Base-by-base conservation (phyloP, 2,329 filamentous ascomycete genomes). In the Thyridium curvatum region DNA sequence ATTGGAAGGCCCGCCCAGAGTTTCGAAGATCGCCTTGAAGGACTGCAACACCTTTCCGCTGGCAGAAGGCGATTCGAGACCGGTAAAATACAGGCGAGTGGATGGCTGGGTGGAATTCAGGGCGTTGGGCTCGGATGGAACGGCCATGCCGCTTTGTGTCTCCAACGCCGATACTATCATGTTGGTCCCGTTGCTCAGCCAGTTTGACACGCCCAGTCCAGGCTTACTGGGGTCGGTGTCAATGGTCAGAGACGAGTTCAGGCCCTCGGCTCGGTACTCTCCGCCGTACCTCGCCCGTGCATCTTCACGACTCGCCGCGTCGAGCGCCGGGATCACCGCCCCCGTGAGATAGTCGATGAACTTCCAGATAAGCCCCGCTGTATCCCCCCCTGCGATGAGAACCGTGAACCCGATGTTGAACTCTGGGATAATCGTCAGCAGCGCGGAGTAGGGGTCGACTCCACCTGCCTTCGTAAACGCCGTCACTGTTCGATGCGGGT, bases 391-490 rank as follows among this genome's bases (percentile, higher is more conserved):
- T 32, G 55, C 55, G 5, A 54, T 43, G 4, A 65, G 46, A 15
- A 65, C 52, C 8, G 51, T 54, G 39, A 59, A 59, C 10, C 61
- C 61, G 18, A 59, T 47, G 29, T 54, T 52, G 34, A 50, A 59
- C 43, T 60, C 58, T 1, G 61, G 58, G 12, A 60, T 44, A 12
- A 64, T 44, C 6, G 52, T 53, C n/a, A 61, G 32, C 18, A 55
- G 54, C 13, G 58, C 56, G 21, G 51, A 52, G 46, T 64, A 65
- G 9, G 47, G 44, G 17, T 58, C 58, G 4, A 59, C 32, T 38
- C 50, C 41, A n/a, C 59, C 58, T 6, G 52, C 44, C 36, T 60
- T 61, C 35, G 38, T 44, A 39, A 35, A 44, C 9, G 41, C 32
- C 13, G 36, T 32, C 29, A 40, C 39, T 13, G 38, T 38, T 31